Evolutionary conservation across 768 basidiomycete species (phyloP).

Genomic region (Podaxis sp.): DNA sequence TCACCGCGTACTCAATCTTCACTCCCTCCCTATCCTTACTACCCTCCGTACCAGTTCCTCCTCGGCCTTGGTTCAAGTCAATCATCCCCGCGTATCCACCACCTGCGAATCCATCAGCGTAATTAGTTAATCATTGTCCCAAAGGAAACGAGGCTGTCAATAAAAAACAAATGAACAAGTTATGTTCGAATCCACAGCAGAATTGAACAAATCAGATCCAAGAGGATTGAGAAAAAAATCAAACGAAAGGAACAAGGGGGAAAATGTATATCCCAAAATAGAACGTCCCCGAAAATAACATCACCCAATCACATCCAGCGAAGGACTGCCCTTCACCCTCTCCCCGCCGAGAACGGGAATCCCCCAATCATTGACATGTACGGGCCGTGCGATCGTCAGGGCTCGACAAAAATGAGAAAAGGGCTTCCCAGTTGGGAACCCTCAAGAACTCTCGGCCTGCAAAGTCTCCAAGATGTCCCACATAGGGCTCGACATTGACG

Average conservation of each 20-base stretch:
- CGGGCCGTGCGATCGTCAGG: constrained; percentile 5
- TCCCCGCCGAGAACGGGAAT: neutral
- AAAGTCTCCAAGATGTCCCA: neutral
- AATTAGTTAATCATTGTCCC: neutral
- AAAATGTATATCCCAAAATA: neutral
- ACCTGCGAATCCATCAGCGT: neutral
- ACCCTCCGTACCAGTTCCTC: neutral
- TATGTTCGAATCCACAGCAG: too few relatives aligned
- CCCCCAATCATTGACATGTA: neutral
- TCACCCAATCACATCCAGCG: neutral
- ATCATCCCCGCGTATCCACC: constrained; percentile 6
- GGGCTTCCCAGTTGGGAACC: constrained; percentile 4
- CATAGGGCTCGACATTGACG: neutral
- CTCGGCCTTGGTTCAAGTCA: neutral
- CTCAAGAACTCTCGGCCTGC: neutral
- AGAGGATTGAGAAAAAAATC: neutral
- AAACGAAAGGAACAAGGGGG: neutral
- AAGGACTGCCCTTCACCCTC: neutral
- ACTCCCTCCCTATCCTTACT: neutral
- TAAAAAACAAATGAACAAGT: neutral
- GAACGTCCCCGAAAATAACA: neutral
- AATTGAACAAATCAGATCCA: too few relatives aligned
- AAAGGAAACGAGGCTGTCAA: neutral
- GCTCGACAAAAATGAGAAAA: constrained; percentile 12
- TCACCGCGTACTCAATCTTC: neutral